Evolutionary conservation across 345 rosid genomes (phyloP), one percentile per base, ranked within the genome.

Genomic region (Sonneratia caseolaris): DNA sequence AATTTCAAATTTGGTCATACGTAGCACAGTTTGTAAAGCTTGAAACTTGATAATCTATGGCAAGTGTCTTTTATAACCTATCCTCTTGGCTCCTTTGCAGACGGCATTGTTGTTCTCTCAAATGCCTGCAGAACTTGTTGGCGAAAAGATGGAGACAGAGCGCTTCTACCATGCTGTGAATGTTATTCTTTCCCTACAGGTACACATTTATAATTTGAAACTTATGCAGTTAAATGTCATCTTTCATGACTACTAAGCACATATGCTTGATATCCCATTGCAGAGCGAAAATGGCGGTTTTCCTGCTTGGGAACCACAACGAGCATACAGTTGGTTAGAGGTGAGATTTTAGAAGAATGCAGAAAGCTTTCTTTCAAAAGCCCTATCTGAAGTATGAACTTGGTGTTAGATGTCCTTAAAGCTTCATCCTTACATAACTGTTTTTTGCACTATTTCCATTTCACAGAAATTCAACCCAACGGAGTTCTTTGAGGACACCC

Each of bases 251-350:
- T 11, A 22, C 27, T 9, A n/a, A 14, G 48, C 12, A 0, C n/a
- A 8, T 3, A 2, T 10, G 37, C 37, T 68, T n/a, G 21, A 45
- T 1, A 15, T 45, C 27, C 19, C 24, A 11, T 16, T 71, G 37
- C 78, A 85, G 86, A 81, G 88, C 59, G 72, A 59, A 21, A 83
- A 85, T 76, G 86, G 88, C 3, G 86, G 88, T 16, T 85, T 83
- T 66, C 76, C 85, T 1, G 85, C 83, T 37, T 85, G 86, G 86
- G 88, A 85, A 76, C 84, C 84, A 56, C 83, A 75, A 71, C 76
- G 86, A 78, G 83, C 85, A 11, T 80, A 35, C 73, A 22, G 75
- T 37, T 86, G 85, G 87, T 69, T 86, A 55, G 89, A 86, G 87
- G 85, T 83, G 78, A 71, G 22, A 61, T 57, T 9, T 8, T 9